Conservation (phyloP, 805 yeast species). For the Saccharomycopsis capsularis region DNA sequence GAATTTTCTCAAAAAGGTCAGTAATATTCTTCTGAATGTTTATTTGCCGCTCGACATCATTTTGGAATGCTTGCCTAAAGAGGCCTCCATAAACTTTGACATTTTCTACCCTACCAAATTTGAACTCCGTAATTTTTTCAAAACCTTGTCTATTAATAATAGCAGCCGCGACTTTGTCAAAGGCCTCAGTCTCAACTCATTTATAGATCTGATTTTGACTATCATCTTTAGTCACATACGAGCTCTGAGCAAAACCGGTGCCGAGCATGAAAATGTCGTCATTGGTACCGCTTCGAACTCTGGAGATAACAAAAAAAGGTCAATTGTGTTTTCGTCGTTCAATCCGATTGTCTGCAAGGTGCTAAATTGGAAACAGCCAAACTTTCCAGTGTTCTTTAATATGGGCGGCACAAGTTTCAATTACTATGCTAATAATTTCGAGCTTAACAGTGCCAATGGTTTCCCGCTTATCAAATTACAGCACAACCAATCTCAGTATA, state of each 20-base stretch:
- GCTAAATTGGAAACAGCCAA: slow-evolving; percentile 97
- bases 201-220: slow-evolving; percentile 66
- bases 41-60: slow-evolving; percentile 57
- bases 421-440: slow-evolving; percentile 27
- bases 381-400: slow-evolving; percentile 86
- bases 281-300: slow-evolving; percentile 20
- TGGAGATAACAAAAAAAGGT: slow-evolving; percentile 35
- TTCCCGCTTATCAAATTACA: slow-evolving; percentile 24
- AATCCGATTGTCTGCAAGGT: slow-evolving; percentile 89
- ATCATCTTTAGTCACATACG: slow-evolving; percentile 74
- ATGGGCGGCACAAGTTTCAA: slow-evolving; percentile 56
- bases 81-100: slow-evolving; percentile 65
- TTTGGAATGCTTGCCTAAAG: slow-evolving; percentile 46
- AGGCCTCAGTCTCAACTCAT: slow-evolving; percentile 51
- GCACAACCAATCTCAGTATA: not conserved
- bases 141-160: slow-evolving; percentile 7
- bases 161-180: not conserved
- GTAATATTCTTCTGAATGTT: not conserved
- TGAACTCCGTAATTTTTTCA: slow-evolving; percentile 33
- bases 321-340: slow-evolving; percentile 77
- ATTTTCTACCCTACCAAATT: slow-evolving; percentile 65
- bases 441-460: slow-evolving; percentile 37
- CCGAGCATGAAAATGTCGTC: slow-evolving; percentile 21
- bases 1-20: slow-evolving; percentile 23
- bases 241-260: slow-evolving; percentile 34